Evolutionary conservation across 2,329 filamentous ascomycete species (phyloP), one percentile per base, ranked within the genome.

Genomic region (Pochonia chlamydosporia): DNA sequence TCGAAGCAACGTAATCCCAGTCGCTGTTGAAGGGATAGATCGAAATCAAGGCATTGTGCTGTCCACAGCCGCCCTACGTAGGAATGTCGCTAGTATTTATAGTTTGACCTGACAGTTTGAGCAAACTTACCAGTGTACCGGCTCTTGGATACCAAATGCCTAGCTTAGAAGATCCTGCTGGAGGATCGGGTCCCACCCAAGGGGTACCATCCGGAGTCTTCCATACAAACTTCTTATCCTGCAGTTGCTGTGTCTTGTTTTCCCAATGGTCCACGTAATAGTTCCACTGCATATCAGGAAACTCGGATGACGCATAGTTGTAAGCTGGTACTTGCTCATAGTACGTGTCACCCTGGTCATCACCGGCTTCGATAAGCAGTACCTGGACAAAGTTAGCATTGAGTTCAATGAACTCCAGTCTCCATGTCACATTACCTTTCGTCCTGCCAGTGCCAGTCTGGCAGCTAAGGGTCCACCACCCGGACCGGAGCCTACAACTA

Each of bases 161-260:
- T 81, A 75, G 31, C n/a, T n/a, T n/a, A n/a, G n/a, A n/a, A n/a
- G n/a, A n/a, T n/a, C n/a, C n/a, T n/a, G n/a, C n/a, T n/a, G n/a
- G n/a, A n/a, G n/a, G n/a, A n/a, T n/a, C 74, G 69, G 20, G 63
- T 60, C 39, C 77, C 64, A 50, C 83, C 72, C 8, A 70, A 66
- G 56, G 82, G 84, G 60, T 84, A 81, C 40, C 72, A 72, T n/a
- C 82, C 77, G 52, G 76, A 85, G 63, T 84, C 60, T 82, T 76
- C 81, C 81, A 85, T 40, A 71, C 65, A 53, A 81, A 69, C 16
- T 71, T 69, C 21, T 69, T 67, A 49, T 82, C 75, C 55, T 83
- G 76, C 10, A 75, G 79, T n/a, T n/a, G n/a, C n/a, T n/a, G n/a
- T n/a, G n/a, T n/a, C n/a, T n/a, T n/a, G n/a, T n/a, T n/a, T n/a